These are phyloP conservation scores for Suillus lakei DNA, from an alignment of 768 basidiomycete species.

Conservation along the genomic window DNA sequence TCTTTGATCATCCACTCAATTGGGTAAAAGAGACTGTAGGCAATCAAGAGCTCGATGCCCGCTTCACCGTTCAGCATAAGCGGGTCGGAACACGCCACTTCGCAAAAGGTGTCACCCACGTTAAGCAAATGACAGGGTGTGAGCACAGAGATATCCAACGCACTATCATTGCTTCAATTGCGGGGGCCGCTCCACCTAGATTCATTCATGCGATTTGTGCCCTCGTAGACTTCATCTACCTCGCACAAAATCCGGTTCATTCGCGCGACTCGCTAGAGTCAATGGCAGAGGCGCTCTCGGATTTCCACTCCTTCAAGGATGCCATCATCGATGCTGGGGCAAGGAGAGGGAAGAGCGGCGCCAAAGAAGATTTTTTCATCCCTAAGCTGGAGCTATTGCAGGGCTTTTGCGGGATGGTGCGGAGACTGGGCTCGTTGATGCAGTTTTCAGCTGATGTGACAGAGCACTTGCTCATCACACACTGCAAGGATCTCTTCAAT, in stretches of 20 bases:
- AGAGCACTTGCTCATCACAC: conserved; percentile 36
- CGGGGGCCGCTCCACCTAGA: conserved; percentile 30
- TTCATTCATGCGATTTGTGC: conserved; percentile 39
- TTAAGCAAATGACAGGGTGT: conserved; percentile 46
- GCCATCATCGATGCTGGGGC: background rate
- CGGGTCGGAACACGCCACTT: conserved; percentile 42
- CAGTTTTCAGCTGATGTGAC: conserved; percentile 42
- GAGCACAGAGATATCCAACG: conserved; percentile 44
- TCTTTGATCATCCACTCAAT: conserved; percentile 39
- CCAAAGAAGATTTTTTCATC: conserved; percentile 34
- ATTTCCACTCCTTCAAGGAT: background rate
- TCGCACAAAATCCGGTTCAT: conserved; percentile 35
- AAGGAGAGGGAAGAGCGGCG: conserved; percentile 16
- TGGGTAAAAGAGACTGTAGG: conserved; percentile 42
- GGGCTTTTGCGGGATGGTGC: conserved; percentile 21
- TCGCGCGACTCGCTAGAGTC: background rate
- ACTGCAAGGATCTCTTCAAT: conserved; percentile 36
- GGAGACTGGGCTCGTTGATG: conserved; percentile 30
- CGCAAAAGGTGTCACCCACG: conserved; percentile 39
- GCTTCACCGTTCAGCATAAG: conserved; percentile 39
- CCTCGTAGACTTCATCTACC: conserved; percentile 42
- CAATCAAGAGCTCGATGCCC: conserved; percentile 37
- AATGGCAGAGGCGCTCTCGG: background rate
- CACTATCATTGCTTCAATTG: conserved; percentile 39
- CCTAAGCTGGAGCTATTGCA: conserved; percentile 47